Conservation (phyloP, 192 early-diverging fungal species). For the Coemansia sp. region DNA sequence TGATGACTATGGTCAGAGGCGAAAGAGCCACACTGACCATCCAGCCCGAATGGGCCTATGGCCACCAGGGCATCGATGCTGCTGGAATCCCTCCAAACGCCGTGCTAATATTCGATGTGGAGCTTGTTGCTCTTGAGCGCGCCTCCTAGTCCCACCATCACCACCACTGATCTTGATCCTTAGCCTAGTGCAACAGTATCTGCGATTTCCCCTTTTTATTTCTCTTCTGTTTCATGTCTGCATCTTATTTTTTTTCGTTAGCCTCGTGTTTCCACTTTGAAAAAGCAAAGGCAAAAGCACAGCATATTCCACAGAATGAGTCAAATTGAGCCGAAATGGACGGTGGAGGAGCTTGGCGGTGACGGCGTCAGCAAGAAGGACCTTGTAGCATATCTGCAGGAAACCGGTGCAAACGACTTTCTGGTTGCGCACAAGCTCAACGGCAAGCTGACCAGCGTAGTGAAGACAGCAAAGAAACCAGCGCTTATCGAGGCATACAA, state of each 20-base stretch:
- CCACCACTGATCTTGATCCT: no score
- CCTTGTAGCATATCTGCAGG: constrained; percentile 65
- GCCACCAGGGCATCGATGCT: constrained; percentile 68
- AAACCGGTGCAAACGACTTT: constrained; percentile 63
- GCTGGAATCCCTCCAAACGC: constrained; percentile 77
- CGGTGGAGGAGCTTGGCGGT: constrained; percentile 59
- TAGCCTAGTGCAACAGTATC: no score
- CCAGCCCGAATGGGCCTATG: constrained; percentile 82
- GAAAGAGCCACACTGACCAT: constrained; percentile 82
- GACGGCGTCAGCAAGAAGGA: constrained; percentile 75
- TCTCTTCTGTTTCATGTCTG: neutral
- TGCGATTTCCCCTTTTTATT: no score
- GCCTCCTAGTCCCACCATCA: no score
- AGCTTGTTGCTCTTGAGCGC: constrained; percentile 61
- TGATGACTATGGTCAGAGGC: constrained; percentile 85
- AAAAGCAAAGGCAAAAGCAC: neutral
- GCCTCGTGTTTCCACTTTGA: neutral
- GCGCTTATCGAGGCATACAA: constrained; percentile 63
- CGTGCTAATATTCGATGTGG: constrained; percentile 79
- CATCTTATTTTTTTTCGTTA: neutral
- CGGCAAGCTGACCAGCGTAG: constrained; percentile 67
- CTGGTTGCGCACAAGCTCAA: constrained; percentile 68
- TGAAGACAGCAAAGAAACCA: constrained; percentile 70
- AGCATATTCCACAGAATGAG: constrained; percentile 10
- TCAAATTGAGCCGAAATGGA: constrained; percentile 57